Conservation (phyloP, 2,329 filamentous ascomycete species). For the Chrysoporthe puriensis region DNA sequence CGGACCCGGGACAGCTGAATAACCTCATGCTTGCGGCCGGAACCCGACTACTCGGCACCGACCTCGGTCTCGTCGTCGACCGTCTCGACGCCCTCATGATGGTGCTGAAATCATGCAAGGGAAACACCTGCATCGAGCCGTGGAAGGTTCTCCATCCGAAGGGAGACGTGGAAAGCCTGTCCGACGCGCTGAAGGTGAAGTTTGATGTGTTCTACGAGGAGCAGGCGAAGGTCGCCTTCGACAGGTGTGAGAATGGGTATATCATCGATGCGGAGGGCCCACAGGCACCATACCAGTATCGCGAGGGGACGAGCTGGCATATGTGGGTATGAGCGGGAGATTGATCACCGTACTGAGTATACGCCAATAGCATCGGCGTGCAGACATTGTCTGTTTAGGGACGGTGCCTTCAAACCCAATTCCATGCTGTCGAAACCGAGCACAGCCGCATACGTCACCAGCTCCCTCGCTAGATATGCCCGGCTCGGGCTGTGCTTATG, state of each 20-base stretch:
- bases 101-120: constrained; percentile 32
- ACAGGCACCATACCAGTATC: constrained; percentile 24
- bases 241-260: constrained; percentile 30
- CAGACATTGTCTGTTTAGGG: not conserved
- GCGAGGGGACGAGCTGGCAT: constrained; percentile 25
- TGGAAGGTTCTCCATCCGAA: constrained; percentile 29
- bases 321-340: constrained; percentile 21
- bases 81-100: constrained; percentile 32
- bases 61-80: constrained; percentile 18
- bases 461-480: not conserved
- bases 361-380: not conserved
- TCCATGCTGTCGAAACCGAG: not conserved
- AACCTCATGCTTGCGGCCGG: constrained; percentile 31
- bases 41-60: not conserved
- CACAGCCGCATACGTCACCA: not conserved
- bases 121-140: constrained; percentile 28
- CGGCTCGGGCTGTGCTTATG: not conserved
- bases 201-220: constrained; percentile 32
- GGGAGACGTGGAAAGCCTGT: constrained; percentile 23
- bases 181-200: constrained; percentile 30
- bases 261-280: constrained; percentile 26
- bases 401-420: not conserved
- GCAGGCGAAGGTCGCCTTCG: constrained; percentile 30
- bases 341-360: not conserved
- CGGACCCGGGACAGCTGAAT: constrained; percentile 27